These are phyloP conservation scores for Metarhizium album DNA, from an alignment of 2,329 filamentous ascomycete species.

Conservation along the genomic window DNA sequence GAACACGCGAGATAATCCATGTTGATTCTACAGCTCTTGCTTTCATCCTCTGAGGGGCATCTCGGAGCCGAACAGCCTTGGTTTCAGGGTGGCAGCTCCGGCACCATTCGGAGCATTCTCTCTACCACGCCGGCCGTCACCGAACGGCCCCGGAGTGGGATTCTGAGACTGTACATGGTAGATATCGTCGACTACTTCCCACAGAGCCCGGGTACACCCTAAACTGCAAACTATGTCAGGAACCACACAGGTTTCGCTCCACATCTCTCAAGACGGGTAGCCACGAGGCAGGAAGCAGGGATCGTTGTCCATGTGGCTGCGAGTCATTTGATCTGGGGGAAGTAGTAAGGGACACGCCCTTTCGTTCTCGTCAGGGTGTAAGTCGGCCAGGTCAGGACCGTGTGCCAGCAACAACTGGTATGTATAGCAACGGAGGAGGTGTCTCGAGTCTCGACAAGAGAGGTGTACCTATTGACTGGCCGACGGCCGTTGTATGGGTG, in stretches of 20 bases:
- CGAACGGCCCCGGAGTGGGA: slow-evolving; percentile 6
- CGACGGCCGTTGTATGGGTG: not conserved
- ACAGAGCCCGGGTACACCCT: not conserved
- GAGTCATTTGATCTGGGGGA: not conserved
- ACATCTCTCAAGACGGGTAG: not conserved
- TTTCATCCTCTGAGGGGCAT: not conserved
- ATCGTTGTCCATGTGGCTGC: not conserved
- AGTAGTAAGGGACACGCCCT: not conserved
- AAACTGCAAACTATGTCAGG: not conserved
- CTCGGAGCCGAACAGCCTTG: not conserved
- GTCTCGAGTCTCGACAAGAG: not conserved
- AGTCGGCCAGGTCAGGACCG: not conserved
- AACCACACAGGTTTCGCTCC: not conserved
- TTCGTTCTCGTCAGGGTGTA: not conserved
- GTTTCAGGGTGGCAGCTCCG: slow-evolving; percentile 4
- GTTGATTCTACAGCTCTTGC: not conserved
- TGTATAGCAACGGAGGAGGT: not conserved
- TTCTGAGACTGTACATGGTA: not conserved
- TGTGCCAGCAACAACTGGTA: not conserved
- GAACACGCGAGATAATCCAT: not conserved
- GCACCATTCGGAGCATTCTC: slow-evolving; percentile 1
- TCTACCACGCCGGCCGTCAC: not conserved
- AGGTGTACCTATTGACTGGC: not conserved
- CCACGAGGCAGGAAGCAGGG: not conserved
- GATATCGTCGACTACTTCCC: not conserved